Percentiles rank a stretch among this genome's conserved stretches.
Conservation (phyloP, 257 asterid species). For the Leonotis leonurus region DNA sequence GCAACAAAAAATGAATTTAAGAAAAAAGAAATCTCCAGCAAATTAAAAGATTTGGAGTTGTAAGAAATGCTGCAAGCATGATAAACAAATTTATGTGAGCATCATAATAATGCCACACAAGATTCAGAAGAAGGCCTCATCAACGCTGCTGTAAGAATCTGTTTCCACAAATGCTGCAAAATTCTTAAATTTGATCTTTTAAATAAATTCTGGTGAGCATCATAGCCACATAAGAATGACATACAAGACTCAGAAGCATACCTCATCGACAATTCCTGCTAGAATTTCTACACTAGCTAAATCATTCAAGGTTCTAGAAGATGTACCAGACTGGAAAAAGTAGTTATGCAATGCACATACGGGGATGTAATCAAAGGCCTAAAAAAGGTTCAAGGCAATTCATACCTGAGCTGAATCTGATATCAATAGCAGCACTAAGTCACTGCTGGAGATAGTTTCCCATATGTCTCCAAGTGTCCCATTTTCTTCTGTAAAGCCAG, state of each 20-base stretch:
- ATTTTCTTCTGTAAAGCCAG: slow-evolving; percentile 86
- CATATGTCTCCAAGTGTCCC: slow-evolving; percentile 95
- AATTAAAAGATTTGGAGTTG: not conserved
- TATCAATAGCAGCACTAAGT: slow-evolving; percentile 79
- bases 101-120: not conserved
- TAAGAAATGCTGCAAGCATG: not conserved
- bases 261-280: not conserved
- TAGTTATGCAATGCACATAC: not conserved
- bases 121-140: not conserved
- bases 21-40: not conserved
- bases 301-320: not conserved
- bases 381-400: not conserved
- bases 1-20: slow-evolving; percentile 14
- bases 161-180: not conserved
- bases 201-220: not conserved
- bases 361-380: not conserved
- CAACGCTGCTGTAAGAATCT: no score
- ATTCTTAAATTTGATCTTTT: not conserved
- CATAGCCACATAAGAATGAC: not conserved
- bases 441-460: slow-evolving; percentile 86
- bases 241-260: not conserved
- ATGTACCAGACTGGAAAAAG: not conserved
- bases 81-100: not conserved
- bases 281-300: not conserved
- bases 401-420: slow-evolving; percentile 96